A percentile compares a stretch with the other conserved stretches of the same genome.
Conservation (phyloP, 164 flowering plant genomes). For the Aristolochia fimbriata region DNA sequence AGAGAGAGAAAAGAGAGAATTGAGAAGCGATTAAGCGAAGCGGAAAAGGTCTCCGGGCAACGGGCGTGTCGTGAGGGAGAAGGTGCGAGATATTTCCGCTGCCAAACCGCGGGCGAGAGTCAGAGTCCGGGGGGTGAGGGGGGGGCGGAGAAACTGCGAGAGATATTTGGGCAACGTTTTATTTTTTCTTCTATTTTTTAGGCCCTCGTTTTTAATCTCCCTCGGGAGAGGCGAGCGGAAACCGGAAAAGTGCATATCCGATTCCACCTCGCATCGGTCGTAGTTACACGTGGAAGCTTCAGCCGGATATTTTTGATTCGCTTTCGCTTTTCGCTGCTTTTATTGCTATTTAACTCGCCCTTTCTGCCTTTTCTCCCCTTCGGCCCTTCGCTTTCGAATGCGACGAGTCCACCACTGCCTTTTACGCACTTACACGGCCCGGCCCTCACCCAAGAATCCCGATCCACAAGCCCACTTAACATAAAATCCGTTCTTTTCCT, state of each 20-base stretch:
- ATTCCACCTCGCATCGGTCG: constrained; percentile 17
- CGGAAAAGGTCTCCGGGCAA: constrained; percentile 1
- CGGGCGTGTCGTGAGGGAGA: neutral
- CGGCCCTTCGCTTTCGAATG: no score
- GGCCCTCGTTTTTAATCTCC: neutral
- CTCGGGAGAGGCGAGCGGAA: no score
- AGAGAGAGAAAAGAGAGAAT: constrained; percentile 1
- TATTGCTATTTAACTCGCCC: neutral
- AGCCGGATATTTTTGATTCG: constrained; percentile 40
- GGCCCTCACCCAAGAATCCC: no score
- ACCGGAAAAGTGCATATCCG: constrained; percentile 31
- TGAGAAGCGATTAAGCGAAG: neutral
- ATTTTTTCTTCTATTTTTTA: no score
- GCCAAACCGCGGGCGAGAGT: no score
- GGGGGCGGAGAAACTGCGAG: neutral
- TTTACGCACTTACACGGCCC: no score
- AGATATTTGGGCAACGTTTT: neutral
- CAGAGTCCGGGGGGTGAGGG: no score
- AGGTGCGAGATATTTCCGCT: no score
- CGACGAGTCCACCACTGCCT: no score
- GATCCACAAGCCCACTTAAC: no score
- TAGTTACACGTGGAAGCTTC: constrained; percentile 33
- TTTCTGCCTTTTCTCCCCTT: neutral
- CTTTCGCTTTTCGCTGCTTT: constrained; percentile 12
- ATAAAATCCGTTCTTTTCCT: no score